Evolutionary conservation across 2,329 filamentous ascomycete species (phyloP), one percentile per base, ranked within the genome.

Genomic region (Colletotrichum caudatum): DNA sequence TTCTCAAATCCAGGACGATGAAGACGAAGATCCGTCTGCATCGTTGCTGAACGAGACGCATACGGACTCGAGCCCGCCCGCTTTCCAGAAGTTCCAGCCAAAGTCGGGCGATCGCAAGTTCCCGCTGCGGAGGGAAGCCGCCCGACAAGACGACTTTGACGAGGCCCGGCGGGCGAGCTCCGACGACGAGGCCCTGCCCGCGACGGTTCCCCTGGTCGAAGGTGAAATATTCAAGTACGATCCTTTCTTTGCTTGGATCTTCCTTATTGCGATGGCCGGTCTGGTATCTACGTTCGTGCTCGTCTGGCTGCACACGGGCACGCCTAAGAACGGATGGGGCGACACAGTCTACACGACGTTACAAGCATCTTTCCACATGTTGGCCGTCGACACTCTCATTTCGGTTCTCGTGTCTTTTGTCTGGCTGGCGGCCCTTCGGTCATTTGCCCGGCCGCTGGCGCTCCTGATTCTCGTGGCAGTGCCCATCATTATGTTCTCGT

Each of bases 341-440:
- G 96, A 99, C 80, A 98, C 95, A 1, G 94, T 99, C 70, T 99
- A 99, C 81, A 94, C 93, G 18, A 94, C 94, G 5, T 84, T 99
- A 46, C 92, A 93, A 76, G 90, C 91, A 62, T 98, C 95, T 0
- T 96, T 97, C 77, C 92, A 96, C 78, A 91, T 98, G 75, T 90
- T 99, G 53, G 93, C 94, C 2, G 90, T 96, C 64, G 97, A 98
- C 81, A 98, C 96, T 0, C 81, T 98, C 23, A 91, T 98, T n/a
- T 93, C 96, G 0, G 85, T 98, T 50, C 85, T 97, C 46, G 93
- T 98, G 26, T 95, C 95, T 1, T 85, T 98, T 46, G 81, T 98
- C 35, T 99, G 96, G 96, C 88, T 99, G 73, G 93, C 95, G 1
- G 86, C 97, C 1, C 85, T 99, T 59, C 90, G 94, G 59, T 96